Evolutionary conservation across 129 eudicot species (phyloP), one percentile per base, ranked within the genome.

Genomic region (Gnaphalium uliginosum): DNA sequence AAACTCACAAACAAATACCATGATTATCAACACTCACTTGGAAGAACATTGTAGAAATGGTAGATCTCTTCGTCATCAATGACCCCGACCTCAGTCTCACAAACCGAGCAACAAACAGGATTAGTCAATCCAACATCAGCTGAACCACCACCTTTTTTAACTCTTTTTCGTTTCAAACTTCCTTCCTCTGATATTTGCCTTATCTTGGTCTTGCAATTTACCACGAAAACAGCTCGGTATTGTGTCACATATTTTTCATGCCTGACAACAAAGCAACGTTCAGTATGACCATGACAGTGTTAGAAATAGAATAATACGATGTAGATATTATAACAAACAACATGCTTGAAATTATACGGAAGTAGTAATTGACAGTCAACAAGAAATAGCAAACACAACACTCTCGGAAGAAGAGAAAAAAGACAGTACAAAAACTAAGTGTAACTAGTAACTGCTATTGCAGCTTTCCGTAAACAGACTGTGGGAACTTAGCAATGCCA

Each of bases 211-310:
- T 82, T 89, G 78, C 98, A 94, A 71, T 94, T 94, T 48, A 79
- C 81, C 50, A 94, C 98, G 84, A 93, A 93, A 10, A 94, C 78
- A 18, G 98, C 98, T 67, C 98, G 78, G 85, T 90, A 94, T 77
- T 88, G 98, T 18, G 98, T 94, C 81, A 94, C 85, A 58, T 88
- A 88, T 80, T 83, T 88, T 69, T 94, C 98, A 81, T 94, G 98
- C 85, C 98, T 93, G 83, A 68, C 24, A 79, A 73, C 87, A 85
- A 76, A 58, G 35, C 57, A 71, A 35, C 9, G 0, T 5, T 68
- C 43, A 76, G 27, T 51, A 50, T n/a, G 18, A 46, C 43, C 54
- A 61, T 27, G 43, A 8, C 63, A 59, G 14, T 43, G 32, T 3
- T 18, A 14, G 7, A 41, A 41, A 23, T 39, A n/a, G 68, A 63